Base-by-base conservation (phyloP, 1,284 basidiomycete species). In the Pascua guehoae region DNA sequence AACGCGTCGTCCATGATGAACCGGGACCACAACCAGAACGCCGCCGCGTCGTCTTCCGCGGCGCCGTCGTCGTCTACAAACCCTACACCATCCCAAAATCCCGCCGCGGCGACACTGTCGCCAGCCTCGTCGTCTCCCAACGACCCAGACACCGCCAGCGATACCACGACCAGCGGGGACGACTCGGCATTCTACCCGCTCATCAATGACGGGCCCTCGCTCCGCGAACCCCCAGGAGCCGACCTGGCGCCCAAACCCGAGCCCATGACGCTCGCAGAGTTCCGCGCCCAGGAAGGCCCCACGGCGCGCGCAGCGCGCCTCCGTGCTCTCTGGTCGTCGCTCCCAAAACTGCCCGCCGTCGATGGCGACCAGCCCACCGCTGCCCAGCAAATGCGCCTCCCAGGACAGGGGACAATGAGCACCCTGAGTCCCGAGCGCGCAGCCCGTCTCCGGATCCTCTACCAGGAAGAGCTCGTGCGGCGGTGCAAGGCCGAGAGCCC, bases 381-480 rank as follows among this genome's bases (percentile, higher is more conserved):
- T 32, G 69, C 70, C 2, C 66, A 70, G 55, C 62, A 62, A 32
- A 73, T 72, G 68, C 67, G 71, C 45, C 56, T 78, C 5, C 76
- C 76, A 4, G 76, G 73, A 5, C 76, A 78, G 59, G 76, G 67
- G 61, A 78, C 76, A 12, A 53, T 69, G 39, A 66, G 68, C 18
- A 75, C 78, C 52, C 72, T 88, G 63, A 86, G 85, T 42, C 80
- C 79, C 41, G 88, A 89, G 76, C 81, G 82, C 60, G 90, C 87
- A 16, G 82, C 85, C 67, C 79, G 83, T 65, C 79, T 91, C 66
- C 81, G 84, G 64, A 81, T 79, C 55, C 83, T 85, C 77, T 93
- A 94, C 76, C 85, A 88, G 63, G 83, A 84, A 64, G 91, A 94
- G 71, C 78, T 95, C 43, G 77, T 88, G 53, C 80, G 83, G 50